Evolutionary conservation across 257 asterid species (phyloP).

Genomic region (Solanum clarkiae): DNA sequence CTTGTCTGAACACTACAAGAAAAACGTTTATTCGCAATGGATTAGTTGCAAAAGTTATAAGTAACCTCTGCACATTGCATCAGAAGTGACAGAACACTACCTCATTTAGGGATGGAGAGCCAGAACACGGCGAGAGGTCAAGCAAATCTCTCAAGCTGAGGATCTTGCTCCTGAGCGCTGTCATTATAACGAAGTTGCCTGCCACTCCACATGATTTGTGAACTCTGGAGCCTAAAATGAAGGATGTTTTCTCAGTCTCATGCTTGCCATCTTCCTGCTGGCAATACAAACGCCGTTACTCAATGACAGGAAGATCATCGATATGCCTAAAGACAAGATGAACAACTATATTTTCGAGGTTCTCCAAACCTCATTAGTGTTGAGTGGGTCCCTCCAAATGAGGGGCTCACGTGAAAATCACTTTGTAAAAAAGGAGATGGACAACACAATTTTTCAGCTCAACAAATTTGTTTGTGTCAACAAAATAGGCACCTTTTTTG

Average conservation of each 20-base stretch:
- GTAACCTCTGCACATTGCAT: neutral
- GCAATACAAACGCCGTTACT: neutral
- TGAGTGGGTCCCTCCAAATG: no score
- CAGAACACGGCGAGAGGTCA: conserved; percentile 60
- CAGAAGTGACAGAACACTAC: conserved; percentile 9
- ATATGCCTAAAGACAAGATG: neutral
- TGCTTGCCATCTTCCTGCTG: neutral
- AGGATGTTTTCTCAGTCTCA: neutral
- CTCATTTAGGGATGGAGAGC: conserved; percentile 53
- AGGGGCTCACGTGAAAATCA: no score
- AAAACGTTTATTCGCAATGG: neutral
- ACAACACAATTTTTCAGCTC: no score
- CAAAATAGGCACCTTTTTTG: no score
- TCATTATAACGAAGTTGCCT: conserved; percentile 31
- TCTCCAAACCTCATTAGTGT: neutral
- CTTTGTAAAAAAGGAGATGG: no score
- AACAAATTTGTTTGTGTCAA: no score
- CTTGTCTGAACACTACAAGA: neutral
- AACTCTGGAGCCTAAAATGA: neutral
- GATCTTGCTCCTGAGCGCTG: conserved; percentile 46
- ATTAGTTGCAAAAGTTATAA: neutral
- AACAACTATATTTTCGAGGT: neutral
- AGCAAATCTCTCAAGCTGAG: conserved; percentile 63
- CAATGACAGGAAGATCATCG: neutral
- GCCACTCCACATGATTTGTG: conserved; percentile 32